A percentile compares a stretch with the other conserved stretches of the same genome.
Conservation (phyloP, 495 filamentous ascomycete genomes). For the Haplographium delicatum region DNA sequence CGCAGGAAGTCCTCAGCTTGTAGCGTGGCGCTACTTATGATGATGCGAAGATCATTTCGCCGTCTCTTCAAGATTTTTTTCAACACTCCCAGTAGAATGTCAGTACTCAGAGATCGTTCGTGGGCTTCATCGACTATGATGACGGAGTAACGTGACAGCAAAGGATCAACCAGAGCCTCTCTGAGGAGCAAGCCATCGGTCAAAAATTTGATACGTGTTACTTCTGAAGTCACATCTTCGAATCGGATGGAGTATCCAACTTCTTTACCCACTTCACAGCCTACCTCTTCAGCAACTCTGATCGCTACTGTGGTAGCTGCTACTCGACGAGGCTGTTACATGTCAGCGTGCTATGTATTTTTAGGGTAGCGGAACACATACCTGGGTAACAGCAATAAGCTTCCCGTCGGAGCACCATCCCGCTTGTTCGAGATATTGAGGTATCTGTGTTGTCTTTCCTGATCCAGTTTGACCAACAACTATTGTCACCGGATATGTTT, state of each 20-base stretch:
- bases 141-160: slow-evolving; percentile 88
- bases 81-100: slow-evolving; percentile 86
- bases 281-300: slow-evolving; percentile 89
- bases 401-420: slow-evolving; percentile 85
- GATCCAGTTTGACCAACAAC: slow-evolving; percentile 89
- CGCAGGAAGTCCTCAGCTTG: slow-evolving; percentile 83
- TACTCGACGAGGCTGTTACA: slow-evolving; percentile 75
- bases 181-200: slow-evolving; percentile 93
- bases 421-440: slow-evolving; percentile 79
- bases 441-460: slow-evolving; percentile 86
- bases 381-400: slow-evolving; percentile 85
- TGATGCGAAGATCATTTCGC: slow-evolving; percentile 70
- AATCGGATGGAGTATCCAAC: slow-evolving; percentile 97
- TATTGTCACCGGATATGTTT: slow-evolving; percentile 73
- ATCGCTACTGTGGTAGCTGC: slow-evolving; percentile 89
- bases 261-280: slow-evolving; percentile 85
- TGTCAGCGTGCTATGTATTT: not conserved
- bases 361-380: slow-evolving; percentile 38
- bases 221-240: slow-evolving; percentile 86
- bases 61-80: slow-evolving; percentile 88
- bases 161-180: slow-evolving; percentile 89
- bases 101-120: slow-evolving; percentile 90
- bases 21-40: slow-evolving; percentile 90
- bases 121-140: slow-evolving; percentile 99
- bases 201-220: slow-evolving; percentile 90